Conservation (phyloP, 1,284 basidiomycete genomes). For the Microbotryomycetes sp. region DNA sequence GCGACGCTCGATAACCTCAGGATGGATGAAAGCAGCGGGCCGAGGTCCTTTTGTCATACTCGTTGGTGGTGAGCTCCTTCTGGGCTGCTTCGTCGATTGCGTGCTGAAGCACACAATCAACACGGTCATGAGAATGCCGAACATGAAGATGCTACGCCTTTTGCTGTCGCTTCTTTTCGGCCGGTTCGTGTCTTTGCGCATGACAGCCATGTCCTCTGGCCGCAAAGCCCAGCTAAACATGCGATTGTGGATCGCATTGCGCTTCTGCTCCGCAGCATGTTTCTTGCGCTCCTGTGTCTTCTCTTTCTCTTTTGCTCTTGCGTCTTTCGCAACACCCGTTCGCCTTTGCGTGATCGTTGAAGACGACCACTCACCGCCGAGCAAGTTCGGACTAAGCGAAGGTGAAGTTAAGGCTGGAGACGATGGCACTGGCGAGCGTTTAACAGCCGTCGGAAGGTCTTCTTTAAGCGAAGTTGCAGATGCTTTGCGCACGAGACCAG, state of each 20-base stretch:
- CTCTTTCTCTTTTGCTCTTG: slow-evolving; percentile 26
- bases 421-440: slow-evolving; percentile 8
- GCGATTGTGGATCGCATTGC: slow-evolving; percentile 8
- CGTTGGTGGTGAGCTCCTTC: background rate
- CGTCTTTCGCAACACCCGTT: slow-evolving; percentile 12
- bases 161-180: background rate
- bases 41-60: background rate
- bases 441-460: slow-evolving; percentile 16
- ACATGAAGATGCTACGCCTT: background rate
- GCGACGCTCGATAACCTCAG: slow-evolving; percentile 16
- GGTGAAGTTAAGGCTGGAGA: slow-evolving; percentile 6
- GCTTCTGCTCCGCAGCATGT: slow-evolving; percentile 6
- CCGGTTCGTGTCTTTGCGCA: background rate
- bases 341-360: slow-evolving; percentile 2
- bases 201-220: slow-evolving; percentile 1
- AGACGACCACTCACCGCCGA: background rate
- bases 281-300: slow-evolving; percentile 15
- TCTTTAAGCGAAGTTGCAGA: slow-evolving; percentile 15
- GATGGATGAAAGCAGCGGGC: slow-evolving; percentile 23
- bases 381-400: slow-evolving; percentile 7
- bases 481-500: slow-evolving; percentile 23
- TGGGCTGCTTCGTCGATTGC: too few species aligned
- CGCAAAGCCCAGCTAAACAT: slow-evolving; percentile 21
- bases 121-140: background rate
- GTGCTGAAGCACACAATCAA: background rate